Evolutionary conservation across 495 filamentous ascomycete species (phyloP).

Genomic region (Aspergillus kassunensis): DNA sequence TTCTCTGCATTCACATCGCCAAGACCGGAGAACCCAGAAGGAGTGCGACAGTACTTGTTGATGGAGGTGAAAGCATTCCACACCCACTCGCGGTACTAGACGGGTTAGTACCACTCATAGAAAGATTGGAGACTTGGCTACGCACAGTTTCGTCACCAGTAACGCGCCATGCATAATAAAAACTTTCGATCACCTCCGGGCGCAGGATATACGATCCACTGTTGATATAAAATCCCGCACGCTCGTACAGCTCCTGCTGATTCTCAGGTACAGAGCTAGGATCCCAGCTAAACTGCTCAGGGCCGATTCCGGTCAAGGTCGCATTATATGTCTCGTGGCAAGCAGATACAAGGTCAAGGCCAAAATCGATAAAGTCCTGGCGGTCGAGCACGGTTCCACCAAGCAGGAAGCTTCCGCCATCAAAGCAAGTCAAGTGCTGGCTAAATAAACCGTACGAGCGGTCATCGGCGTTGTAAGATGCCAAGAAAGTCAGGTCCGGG

Average conservation of each 20-base stretch:
- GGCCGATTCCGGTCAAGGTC: conserved; percentile 71
- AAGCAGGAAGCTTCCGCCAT: conserved; percentile 82
- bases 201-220: conserved; percentile 61
- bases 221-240: conserved; percentile 72
- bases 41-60: conserved; percentile 58
- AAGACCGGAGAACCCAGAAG: conserved; percentile 64
- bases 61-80: conserved; percentile 78
- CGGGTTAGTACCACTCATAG: conserved; percentile 11
- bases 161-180: conserved; percentile 81
- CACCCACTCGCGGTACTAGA: conserved; percentile 74
- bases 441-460: conserved; percentile 49
- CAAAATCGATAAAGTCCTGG: conserved; percentile 67
- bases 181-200: conserved; percentile 82
- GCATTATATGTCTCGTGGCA: conserved; percentile 71
- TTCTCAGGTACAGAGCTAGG: conserved; percentile 39
- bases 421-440: conserved; percentile 76
- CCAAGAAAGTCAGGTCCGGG: conserved; percentile 72
- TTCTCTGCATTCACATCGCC: conserved; percentile 57
- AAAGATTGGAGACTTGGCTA: not conserved
- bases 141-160: conserved; percentile 58
- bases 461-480: conserved; percentile 45
- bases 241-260: conserved; percentile 56
- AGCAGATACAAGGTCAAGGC: conserved; percentile 65
- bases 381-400: conserved; percentile 67
- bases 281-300: conserved; percentile 74